phyloP scores from a whole-genome alignment of 352 stramenopile genomes.

The Sclerospora graminicola region DNA sequence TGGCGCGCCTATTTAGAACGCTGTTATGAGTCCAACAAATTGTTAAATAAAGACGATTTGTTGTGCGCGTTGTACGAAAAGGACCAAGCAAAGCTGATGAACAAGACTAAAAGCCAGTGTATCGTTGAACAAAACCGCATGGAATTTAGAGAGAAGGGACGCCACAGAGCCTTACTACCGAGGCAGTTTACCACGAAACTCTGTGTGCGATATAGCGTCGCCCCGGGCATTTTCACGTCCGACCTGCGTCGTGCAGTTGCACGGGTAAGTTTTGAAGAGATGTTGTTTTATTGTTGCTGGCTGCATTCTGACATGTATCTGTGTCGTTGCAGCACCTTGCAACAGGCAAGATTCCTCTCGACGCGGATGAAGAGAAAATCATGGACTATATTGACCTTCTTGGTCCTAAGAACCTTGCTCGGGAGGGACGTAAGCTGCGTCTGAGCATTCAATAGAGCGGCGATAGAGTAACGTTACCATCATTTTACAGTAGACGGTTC shows the following conservation, averaged over 20 bases:
- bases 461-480: not conserved
- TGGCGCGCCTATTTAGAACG: slow-evolving; percentile 55
- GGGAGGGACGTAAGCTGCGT: slow-evolving; percentile 53
- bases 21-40: slow-evolving; percentile 39
- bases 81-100: slow-evolving; percentile 22
- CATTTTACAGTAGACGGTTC: too few relatives aligned
- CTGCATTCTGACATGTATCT: slow-evolving; percentile 5
- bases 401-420: slow-evolving; percentile 38
- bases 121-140: slow-evolving; percentile 46
- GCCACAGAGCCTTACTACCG: slow-evolving; percentile 41
- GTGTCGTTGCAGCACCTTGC: slow-evolving; percentile 42
- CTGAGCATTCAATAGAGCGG: slow-evolving; percentile 29
- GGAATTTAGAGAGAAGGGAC: slow-evolving; percentile 23
- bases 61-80: slow-evolving; percentile 24
- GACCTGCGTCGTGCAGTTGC: slow-evolving; percentile 54
- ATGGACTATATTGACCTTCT: slow-evolving; percentile 46
- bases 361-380: slow-evolving; percentile 46
- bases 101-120: slow-evolving; percentile 32
- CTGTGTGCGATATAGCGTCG: slow-evolving; percentile 55
- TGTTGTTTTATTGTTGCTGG: not conserved
- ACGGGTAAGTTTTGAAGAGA: slow-evolving; percentile 24
- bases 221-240: slow-evolving; percentile 63
- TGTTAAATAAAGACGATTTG: slow-evolving; percentile 35
- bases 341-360: slow-evolving; percentile 36
- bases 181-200: slow-evolving; percentile 74